Evolutionary conservation across 1,284 basidiomycete genomes (phyloP).

Genomic region (Irpex sp.): DNA sequence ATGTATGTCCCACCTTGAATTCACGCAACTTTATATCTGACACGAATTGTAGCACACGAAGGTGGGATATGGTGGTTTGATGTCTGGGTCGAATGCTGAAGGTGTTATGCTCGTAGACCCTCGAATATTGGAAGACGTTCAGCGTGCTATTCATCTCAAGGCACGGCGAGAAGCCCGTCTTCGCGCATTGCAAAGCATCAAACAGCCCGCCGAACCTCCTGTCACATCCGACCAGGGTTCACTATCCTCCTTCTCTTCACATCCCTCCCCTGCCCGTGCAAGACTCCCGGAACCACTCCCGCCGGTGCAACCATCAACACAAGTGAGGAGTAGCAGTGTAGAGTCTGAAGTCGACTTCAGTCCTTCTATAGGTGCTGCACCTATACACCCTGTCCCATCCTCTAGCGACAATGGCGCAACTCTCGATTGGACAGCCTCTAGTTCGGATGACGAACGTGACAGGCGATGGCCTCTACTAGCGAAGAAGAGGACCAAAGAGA

Average conservation of each 20-base stretch:
- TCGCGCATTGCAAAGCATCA: conserved; percentile 30
- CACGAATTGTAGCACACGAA: conserved; percentile 48
- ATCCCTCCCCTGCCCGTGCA: conserved; percentile 30
- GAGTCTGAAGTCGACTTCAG: conserved; percentile 63
- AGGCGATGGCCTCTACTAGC: conserved; percentile 56
- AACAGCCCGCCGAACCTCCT: conserved; percentile 19
- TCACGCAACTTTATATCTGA: background rate
- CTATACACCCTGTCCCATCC: conserved; percentile 51
- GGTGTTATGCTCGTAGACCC: conserved; percentile 42
- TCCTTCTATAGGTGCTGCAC: conserved; percentile 47
- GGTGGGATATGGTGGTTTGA: conserved; percentile 34
- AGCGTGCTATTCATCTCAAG: conserved; percentile 63
- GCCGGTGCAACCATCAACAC: conserved; percentile 11
- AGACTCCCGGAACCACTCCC: conserved; percentile 9
- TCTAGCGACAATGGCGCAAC: conserved; percentile 63
- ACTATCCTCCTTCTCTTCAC: conserved; percentile 30
- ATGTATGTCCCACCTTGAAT: conserved; percentile 39
- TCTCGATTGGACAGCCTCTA: conserved; percentile 58
- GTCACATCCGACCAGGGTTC: conserved; percentile 18
- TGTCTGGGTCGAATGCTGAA: background rate
- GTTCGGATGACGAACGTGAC: conserved; percentile 52
- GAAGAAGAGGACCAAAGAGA: conserved; percentile 58
- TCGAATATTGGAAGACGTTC: conserved; percentile 67
- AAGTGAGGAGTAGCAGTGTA: conserved; percentile 14
- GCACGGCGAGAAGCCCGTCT: conserved; percentile 64